phyloP scores from a whole-genome alignment of 176 grass and related monocot genomes.

The Alopecurus myosuroides region DNA sequence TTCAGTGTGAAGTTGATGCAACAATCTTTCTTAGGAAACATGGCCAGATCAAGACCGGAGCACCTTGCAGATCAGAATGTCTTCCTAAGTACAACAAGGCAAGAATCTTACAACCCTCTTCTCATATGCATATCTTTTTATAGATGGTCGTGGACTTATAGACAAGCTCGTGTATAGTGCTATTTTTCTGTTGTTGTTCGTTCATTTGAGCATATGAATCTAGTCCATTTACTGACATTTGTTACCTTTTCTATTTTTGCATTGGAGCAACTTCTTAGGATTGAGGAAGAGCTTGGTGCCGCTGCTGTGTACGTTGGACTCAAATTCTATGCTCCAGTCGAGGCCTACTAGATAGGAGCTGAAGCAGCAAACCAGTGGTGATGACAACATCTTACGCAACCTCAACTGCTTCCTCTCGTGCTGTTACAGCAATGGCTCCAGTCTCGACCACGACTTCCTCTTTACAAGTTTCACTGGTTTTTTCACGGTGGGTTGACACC shows the following conservation, averaged over 20 bases:
- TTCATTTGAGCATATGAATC: background rate
- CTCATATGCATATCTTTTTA: background rate
- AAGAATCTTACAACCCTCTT: background rate
- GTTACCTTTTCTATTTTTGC: too few relatives aligned
- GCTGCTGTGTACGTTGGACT: conserved; percentile 53
- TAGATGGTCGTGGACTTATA: background rate
- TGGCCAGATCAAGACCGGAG: conserved; percentile 89
- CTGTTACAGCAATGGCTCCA: too few relatives aligned
- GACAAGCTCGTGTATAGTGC: background rate
- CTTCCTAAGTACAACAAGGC: conserved; percentile 87
- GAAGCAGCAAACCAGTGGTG: too few relatives aligned
- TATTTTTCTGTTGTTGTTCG: background rate
- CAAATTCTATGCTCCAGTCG: conserved; percentile 63
- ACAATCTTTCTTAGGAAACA: conserved; percentile 31
- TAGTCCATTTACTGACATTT: background rate
- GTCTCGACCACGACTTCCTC: too few relatives aligned
- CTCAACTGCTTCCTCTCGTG: too few relatives aligned
- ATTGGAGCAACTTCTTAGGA: conserved; percentile 65
- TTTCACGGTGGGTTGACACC: too few relatives aligned
- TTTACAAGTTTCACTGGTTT: too few relatives aligned
- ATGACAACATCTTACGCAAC: too few relatives aligned
- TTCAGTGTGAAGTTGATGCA: background rate
- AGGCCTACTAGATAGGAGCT: conserved; percentile 4
- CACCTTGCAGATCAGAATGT: conserved; percentile 75
- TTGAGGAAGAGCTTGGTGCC: conserved; percentile 76